phyloP scores from a whole-genome alignment of 495 filamentous ascomycete genomes.

The Coniosporium apollinis region DNA sequence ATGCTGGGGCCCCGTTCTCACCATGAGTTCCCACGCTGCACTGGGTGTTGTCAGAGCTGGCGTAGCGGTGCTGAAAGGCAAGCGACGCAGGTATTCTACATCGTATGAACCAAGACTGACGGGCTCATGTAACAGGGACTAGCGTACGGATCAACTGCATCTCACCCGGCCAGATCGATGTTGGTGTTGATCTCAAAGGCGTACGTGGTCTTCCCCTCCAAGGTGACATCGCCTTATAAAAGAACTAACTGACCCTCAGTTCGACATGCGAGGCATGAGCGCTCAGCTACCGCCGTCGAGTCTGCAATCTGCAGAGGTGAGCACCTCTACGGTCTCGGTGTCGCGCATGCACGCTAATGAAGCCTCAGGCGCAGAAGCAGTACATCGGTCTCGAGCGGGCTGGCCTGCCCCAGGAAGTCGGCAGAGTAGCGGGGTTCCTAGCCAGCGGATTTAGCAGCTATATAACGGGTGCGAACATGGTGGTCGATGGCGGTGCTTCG shows the following conservation, averaged over 20 bases:
- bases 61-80: conserved; percentile 36
- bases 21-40: conserved; percentile 41
- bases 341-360: background rate
- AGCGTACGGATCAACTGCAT: conserved; percentile 45
- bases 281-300: conserved; percentile 37
- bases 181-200: conserved; percentile 35
- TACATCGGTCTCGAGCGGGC: conserved; percentile 32
- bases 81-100: background rate
- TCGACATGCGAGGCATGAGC: conserved; percentile 37
- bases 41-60: conserved; percentile 41
- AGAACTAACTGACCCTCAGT: conserved; percentile 8
- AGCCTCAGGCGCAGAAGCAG: conserved; percentile 22
- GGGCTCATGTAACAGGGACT: conserved; percentile 17
- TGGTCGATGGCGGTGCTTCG: conserved; percentile 41
- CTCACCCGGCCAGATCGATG: conserved; percentile 40
- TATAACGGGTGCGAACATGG: conserved; percentile 36
- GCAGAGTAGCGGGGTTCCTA: conserved; percentile 38
- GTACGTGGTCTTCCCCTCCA: too few relatives aligned
- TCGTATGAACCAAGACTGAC: background rate
- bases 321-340: background rate
- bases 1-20: conserved; percentile 41
- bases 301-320: conserved; percentile 33
- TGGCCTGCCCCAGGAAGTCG: conserved; percentile 37
- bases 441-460: conserved; percentile 41
- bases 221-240: too few relatives aligned